Evolutionary conservation across 495 filamentous ascomycete species (phyloP), one percentile per base, ranked within the genome.

Genomic region (Xylona heveae): DNA sequence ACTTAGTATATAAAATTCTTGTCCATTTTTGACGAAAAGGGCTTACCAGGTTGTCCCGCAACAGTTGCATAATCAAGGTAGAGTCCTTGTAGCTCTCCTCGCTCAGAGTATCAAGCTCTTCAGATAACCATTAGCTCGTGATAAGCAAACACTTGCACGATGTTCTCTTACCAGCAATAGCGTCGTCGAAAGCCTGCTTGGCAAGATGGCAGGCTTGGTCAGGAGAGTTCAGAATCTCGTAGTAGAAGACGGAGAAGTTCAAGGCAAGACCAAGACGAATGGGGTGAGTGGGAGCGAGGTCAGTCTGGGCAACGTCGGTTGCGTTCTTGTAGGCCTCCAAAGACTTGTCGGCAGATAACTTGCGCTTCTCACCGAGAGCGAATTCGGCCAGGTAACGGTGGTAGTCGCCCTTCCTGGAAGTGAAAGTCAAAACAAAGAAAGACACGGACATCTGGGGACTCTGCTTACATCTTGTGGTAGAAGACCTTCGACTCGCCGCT

Each of bases 31-130:
- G n/a, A n/a, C n/a, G n/a, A 5, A 9, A 28, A 13, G 19, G n/a
- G 9, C 81, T 48, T 74, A 95, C 88, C 58, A 97, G 56, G 66
- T 97, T 97, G 64, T 97, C 88, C 51, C 88, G 72, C 51, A 97
- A 73, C 38, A 97, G 77, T 62, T 97, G 88, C 88, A 97, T 97
- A 65, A 97, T 97, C 40, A 97, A 71, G 32, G 88, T 97, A 25
- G 85, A 94, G 63, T 97, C 88, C 71, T 95, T 95, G 77, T 97
- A 97, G 72, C 82, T 92, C 69, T 97, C 88, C 69, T 97, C 88
- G 56, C 79, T 91, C 35, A 97, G 63, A 48, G 88, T 95, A 54
- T 97, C 88, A 36, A 97, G 79, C 66, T 97, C 85, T 91, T 58
- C 25, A 47, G 20, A 35, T n/a, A n/a, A 28, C 17, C 23, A 29